Evolutionary conservation across 345 rosid species (phyloP), one percentile per base, ranked within the genome.

Genomic region (Turnera subulata): DNA sequence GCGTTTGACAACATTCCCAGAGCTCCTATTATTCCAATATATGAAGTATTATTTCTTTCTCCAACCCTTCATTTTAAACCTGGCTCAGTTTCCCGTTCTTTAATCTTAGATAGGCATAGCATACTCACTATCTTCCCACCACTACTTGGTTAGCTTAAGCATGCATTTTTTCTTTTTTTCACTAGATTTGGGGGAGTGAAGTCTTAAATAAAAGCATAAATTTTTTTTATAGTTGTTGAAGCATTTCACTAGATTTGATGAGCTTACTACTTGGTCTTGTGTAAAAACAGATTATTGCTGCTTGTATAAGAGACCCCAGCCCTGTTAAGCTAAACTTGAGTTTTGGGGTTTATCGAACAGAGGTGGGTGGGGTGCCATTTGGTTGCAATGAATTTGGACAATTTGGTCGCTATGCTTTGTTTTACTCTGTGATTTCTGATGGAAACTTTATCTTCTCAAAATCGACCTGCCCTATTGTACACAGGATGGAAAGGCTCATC

Each of bases 291-390:
- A 90, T 84, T 66, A 89, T 95, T 15, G 84, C 81, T 46, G 96
- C 93, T 7, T 88, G 76, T 51, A 88, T 79, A 80, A 79, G 88
- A 69, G 98, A 91, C 37, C 84, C 83, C 2, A 91, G 92, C 64
- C 95, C 87, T 6, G 46, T 79, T 20, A 91, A 92, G 87, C 74
- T 89, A 64, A 89, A 92, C 78, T 72, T 89, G 73, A 96, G 96
- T 33, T 83, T 86, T 32, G 96, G 95, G 38, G 95, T 94, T 73
- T 91, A 88, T 66, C 78, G 95, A 42, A 82, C 89, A 3, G 98
- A 92, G 91, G 96, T 84, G 46, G 50, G 47, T 55, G 25, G n/a
- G 0, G 25, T 46, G 25, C 23, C 50, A 8, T 46, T 46, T 46
- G 21, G 23, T 46, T 46, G 14, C 24, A 46, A 2, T 46, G 22